Percentiles rank a stretch among this genome's conserved stretches.
phyloP scores from a whole-genome alignment of 176 grass and related monocot species.

The Hsuehochloa calcarea region DNA sequence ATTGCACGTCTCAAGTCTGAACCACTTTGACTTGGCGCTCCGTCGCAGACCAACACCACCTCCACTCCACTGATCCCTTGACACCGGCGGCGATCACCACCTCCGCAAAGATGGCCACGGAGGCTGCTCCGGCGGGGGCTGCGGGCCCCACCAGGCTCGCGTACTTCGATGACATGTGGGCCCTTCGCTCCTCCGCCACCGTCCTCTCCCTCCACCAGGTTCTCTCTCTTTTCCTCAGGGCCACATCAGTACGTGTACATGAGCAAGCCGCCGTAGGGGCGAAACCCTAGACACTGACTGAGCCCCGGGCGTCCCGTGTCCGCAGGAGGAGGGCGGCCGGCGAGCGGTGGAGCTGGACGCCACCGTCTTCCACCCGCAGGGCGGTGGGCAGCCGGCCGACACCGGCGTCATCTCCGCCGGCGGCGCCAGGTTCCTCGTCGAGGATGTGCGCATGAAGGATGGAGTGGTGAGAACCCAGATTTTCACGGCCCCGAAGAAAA shows the following conservation, averaged over 20 bases:
- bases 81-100: constrained; percentile 16
- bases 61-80: not conserved
- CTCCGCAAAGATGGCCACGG: constrained; percentile 31
- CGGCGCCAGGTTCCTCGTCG: constrained; percentile 62
- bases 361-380: constrained; percentile 88
- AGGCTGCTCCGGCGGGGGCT: not conserved
- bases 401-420: constrained; percentile 44
- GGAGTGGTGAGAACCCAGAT: constrained; percentile 50
- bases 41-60: not conserved
- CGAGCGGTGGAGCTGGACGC: constrained; percentile 63
- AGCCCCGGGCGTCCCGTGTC: not conserved
- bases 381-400: constrained; percentile 84
- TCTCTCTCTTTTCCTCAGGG: not conserved
- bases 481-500: not conserved
- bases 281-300: not conserved
- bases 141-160: constrained; percentile 47
- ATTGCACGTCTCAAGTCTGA: not conserved
- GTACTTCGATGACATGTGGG: constrained; percentile 86
- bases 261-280: not conserved
- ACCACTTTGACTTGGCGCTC: constrained; percentile 17
- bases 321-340: constrained; percentile 58
- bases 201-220: constrained; percentile 51
- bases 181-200: constrained; percentile 48
- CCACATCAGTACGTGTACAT: not conserved
- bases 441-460: constrained; percentile 76